Evolutionary conservation across 176 grass and related monocot genomes (phyloP).

Genomic region (Phragmites australis): DNA sequence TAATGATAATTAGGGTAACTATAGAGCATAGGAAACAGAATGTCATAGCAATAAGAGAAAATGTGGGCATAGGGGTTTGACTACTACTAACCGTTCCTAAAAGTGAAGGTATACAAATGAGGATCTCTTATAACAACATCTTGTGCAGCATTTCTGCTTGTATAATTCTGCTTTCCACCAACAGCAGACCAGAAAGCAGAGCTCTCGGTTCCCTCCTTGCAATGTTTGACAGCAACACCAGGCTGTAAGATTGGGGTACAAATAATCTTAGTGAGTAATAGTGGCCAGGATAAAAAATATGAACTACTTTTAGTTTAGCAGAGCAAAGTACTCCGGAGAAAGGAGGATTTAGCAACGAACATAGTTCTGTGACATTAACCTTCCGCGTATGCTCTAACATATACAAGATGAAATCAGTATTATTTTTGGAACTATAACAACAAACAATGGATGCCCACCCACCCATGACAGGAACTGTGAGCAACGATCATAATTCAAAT

Average conservation of each 20-base stretch:
- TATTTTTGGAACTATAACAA: background rate
- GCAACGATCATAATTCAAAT: slow-evolving; percentile 13
- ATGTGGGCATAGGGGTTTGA: slow-evolving; percentile 10
- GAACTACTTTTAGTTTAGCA: background rate
- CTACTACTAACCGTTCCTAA: slow-evolving; percentile 61
- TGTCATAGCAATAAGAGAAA: slow-evolving; percentile 18
- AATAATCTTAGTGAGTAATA: slow-evolving; percentile 15
- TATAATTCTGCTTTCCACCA: slow-evolving; percentile 79
- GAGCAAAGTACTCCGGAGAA: background rate
- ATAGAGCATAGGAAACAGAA: background rate
- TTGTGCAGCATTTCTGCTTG: slow-evolving; percentile 53
- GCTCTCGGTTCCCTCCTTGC: slow-evolving; percentile 87
- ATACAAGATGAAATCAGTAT: background rate
- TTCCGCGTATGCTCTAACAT: background rate
- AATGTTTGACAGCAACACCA: slow-evolving; percentile 69
- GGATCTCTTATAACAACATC: slow-evolving; percentile 71
- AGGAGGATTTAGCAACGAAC: background rate
- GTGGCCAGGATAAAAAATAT: slow-evolving; percentile 16
- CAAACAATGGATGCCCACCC: background rate
- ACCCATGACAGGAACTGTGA: background rate
- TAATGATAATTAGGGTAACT: slow-evolving; percentile 36
- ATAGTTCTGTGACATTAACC: background rate
- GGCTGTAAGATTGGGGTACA: slow-evolving; percentile 52
- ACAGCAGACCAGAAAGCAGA: slow-evolving; percentile 85
- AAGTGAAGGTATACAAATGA: slow-evolving; percentile 75